Percentiles rank a stretch among this genome's conserved stretches.
These are phyloP conservation scores for Phanerochaete sordida DNA, from an alignment of 768 basidiomycete genomes.

Conservation along the genomic window DNA sequence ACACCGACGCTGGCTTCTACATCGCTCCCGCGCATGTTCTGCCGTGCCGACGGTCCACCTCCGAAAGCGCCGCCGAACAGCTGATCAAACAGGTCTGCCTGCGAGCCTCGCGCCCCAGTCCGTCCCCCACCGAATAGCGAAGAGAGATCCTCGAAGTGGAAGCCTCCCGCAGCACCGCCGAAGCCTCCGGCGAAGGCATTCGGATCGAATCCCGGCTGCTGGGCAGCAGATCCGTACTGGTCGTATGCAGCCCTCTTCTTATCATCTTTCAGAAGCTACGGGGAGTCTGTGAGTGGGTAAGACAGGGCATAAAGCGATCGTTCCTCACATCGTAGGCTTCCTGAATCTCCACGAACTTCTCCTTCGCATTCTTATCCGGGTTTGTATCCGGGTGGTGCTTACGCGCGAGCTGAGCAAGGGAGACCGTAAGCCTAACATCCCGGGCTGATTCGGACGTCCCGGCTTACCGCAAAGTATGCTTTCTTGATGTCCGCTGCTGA, in stretches of 20 bases:
- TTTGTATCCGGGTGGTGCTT: conserved; percentile 99
- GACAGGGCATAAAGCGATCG: conserved; percentile 6
- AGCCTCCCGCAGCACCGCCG: conserved; percentile 42
- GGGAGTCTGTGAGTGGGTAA: background rate
- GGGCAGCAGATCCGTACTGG: conserved; percentile 88
- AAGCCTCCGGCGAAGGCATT: conserved; percentile 67
- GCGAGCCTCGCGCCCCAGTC: conserved; percentile 16
- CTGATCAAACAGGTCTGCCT: conserved; percentile 76
- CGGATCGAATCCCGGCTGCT: conserved; percentile 92
- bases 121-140: conserved; percentile 50
- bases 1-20: conserved; percentile 75
- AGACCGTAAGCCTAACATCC: conserved; percentile 7
- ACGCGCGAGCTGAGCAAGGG: conserved; percentile 75
- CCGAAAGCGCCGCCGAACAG: conserved; percentile 78
- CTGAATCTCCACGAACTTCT: conserved; percentile 92
- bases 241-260: conserved; percentile 91
- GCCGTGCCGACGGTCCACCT: conserved; percentile 39
- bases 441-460: background rate
- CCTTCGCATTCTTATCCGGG: conserved; percentile 85
- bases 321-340: conserved; percentile 88
- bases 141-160: conserved; percentile 70
- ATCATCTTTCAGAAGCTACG: conserved; percentile 87
- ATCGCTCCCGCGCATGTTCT: conserved; percentile 62
- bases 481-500: conserved; percentile 92
- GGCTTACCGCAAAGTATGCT: conserved; percentile 86